Base-by-base conservation (phyloP, 176 grass and related monocot species). In the Phoenix roebelenii region DNA sequence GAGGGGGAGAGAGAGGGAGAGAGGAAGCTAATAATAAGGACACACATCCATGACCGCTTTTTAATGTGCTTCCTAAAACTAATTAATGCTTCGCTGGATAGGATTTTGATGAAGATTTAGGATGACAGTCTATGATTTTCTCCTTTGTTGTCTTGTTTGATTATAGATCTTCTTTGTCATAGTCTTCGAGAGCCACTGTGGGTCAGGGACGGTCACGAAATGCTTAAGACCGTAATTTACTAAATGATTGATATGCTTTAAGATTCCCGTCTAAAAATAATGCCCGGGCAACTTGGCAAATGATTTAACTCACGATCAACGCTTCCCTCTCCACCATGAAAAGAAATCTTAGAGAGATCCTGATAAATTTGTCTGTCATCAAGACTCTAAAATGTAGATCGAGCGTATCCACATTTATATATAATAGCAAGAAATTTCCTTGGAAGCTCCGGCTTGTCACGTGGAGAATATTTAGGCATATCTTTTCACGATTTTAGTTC, bases 61-160 rank as follows among this genome's bases (percentile, higher is more conserved):
- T 44, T 44, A 44, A 44, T 7, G 35, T 44, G 35, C 35, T 14
- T 44, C 35, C 35, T 44, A 44, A 44, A 44, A 44, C 2, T 44
- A 12, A 12, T 44, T 44, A 44, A 44, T 44, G 35, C 35, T 44
- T 58, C 14, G 61, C 20, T 74, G 72, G 18, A 64, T 24, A 51
- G 30, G 54, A 75, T 67, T 75, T 65, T 67, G 7, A 16, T 67
- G 39, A 3, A 60, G 63, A 76, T 76, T 64, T 76, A 51, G 62
- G 59, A 74, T 65, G 10, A 14, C 12, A 44, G 7, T 53, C 54
- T 49, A 55, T 62, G 17, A 59, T n/a, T 63, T 63, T 55, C 49
- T 64, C 64, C 19, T 35, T 55, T 44, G 53, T 35, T 61, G 22
- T 63, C 51, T 61, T 72, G 59, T 61, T 55, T 74, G 71, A 60